phyloP scores from a whole-genome alignment of 305 asterid species.

The Rubia occidens region DNA sequence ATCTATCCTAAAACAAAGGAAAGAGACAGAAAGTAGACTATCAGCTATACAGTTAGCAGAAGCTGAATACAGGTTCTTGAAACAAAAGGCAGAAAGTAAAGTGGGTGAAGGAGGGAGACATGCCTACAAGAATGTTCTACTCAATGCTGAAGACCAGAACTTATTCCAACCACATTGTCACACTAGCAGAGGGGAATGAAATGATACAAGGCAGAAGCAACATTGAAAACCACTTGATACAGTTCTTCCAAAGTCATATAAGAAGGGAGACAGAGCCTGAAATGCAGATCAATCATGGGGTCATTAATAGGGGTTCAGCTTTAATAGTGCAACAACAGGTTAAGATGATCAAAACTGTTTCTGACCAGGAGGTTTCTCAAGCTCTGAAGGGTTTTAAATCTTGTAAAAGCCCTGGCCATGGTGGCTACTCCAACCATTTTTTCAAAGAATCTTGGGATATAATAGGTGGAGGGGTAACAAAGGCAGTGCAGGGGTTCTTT shows the following conservation, averaged over 20 bases:
- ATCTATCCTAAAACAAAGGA: too few relatives aligned
- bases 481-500: neutral
- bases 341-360: neutral
- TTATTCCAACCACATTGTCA: neutral
- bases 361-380: neutral
- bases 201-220: neutral
- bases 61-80: neutral
- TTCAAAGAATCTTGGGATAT: neutral
- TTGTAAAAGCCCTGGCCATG: neutral
- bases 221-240: neutral
- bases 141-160: neutral
- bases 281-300: too few relatives aligned
- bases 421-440: neutral
- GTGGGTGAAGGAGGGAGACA: neutral
- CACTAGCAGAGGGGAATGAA: fast-evolving
- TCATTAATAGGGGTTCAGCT: neutral
- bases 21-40: too few relatives aligned
- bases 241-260: neutral
- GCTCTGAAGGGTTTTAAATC: neutral
- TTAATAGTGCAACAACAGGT: too few relatives aligned
- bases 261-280: neutral
- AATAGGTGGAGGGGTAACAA: neutral
- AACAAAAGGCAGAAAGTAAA: neutral
- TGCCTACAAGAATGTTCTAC: too few relatives aligned
- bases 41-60: neutral